Evolutionary conservation across 2,329 filamentous ascomycete species (phyloP), one percentile per base, ranked within the genome.

Genomic region (Hymenoscyphus infarciens): DNA sequence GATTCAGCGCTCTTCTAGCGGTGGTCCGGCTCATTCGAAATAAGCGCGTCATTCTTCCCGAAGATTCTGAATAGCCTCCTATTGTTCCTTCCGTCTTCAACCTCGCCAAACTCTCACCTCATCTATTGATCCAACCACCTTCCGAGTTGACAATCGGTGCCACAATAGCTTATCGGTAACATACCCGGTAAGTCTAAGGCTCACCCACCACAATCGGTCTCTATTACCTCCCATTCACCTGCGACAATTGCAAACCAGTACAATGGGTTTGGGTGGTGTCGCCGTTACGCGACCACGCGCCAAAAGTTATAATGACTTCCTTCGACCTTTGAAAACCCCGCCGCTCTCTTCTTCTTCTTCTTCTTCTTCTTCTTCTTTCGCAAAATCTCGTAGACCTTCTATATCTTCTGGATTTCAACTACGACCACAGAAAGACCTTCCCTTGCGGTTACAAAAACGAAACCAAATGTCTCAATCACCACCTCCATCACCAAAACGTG

Each of bases 351-450:
- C 31, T 3, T 31, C 42, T 16, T 31, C n/a, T n/a, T n/a, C n/a
- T n/a, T n/a, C n/a, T n/a, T n/a, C n/a, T n/a, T 57, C 60, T 19
- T 27, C 31, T 3, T 31, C 42, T 16, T 31, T 39, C 29, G n/a
- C 33, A 29, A 61, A 16, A 54, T 39, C 52, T 19, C 31, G n/a
- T 11, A 29, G 31, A 45, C 16, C 15, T 45, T 56, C 59, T 13
- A 15, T 54, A 22, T 10, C 33, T 22, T 25, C 39, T 31, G 33
- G 31, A 3, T 56, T 38, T 22, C 33, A 56, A 13, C 27, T 35
- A 31, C 59, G 35, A 38, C 42, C 35, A 27, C 59, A 56, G 13
- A 52, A 61, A 53, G 55, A 61, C 29, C 54, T 61, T 27, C 60
- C 60, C 6, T 39, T 61, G 16, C 60, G 60, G 29, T 25, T 61